Evolutionary conservation across 202 grass and related monocot genomes (phyloP).

Genomic region (Eragrostis tef): DNA sequence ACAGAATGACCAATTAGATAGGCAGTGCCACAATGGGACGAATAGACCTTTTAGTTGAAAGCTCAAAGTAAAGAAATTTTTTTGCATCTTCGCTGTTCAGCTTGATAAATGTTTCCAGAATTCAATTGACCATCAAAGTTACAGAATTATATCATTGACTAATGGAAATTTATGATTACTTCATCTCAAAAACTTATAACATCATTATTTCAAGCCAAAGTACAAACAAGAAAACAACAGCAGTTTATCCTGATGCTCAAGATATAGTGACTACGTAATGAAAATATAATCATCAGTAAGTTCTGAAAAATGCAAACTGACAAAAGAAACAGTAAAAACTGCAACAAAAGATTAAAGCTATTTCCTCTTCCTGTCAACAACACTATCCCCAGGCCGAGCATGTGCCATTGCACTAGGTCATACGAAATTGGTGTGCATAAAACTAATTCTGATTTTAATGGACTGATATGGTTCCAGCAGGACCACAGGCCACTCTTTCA

Average conservation of each 20-base stretch:
- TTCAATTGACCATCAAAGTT: neutral
- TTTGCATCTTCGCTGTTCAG: neutral
- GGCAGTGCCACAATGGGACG: neutral
- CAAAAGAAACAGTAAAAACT: neutral
- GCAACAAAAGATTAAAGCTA: neutral
- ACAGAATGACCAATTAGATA: neutral
- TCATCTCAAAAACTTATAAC: neutral
- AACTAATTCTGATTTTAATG: too few species aligned
- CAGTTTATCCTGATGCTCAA: constrained; percentile 10
- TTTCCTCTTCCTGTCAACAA: neutral
- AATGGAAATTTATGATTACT: neutral
- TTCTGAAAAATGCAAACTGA: constrained; percentile 20
- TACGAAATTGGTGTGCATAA: neutral
- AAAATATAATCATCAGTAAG: constrained; percentile 31
- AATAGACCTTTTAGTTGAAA: neutral
- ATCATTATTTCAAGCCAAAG: constrained; percentile 26
- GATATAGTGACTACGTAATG: too few species aligned
- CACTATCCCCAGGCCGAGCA: neutral
- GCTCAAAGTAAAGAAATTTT: neutral
- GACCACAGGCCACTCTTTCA: neutral
- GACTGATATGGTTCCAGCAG: neutral
- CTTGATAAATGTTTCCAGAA: neutral
- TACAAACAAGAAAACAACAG: constrained; percentile 22
- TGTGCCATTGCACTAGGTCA: neutral
- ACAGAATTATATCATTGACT: constrained; percentile 16